Evolutionary conservation across 768 basidiomycete genomes (phyloP).

Genomic region (Guyanaporus albipodus): DNA sequence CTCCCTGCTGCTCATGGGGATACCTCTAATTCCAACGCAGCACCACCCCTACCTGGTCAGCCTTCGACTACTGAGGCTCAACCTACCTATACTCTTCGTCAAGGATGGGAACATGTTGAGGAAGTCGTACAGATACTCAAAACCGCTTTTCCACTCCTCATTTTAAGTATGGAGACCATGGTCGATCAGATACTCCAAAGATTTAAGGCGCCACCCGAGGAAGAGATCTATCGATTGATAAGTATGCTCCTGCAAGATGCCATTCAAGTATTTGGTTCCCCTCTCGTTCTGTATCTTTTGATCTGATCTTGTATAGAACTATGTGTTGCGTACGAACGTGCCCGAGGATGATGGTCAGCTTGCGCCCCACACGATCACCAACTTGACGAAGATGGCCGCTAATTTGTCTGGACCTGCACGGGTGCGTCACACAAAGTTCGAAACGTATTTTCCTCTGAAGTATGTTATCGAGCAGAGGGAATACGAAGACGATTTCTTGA

Average conservation of each 20-base stretch:
- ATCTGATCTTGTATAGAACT: slow-evolving; percentile 44
- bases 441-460: neutral
- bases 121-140: slow-evolving; percentile 92
- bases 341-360: slow-evolving; percentile 69
- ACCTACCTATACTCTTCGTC: slow-evolving; percentile 42
- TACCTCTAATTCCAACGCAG: slow-evolving; percentile 8
- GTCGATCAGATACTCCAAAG: slow-evolving; percentile 89
- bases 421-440: slow-evolving; percentile 36
- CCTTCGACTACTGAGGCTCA: slow-evolving; percentile 18
- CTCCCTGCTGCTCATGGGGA: slow-evolving; percentile 15
- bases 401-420: slow-evolving; percentile 56
- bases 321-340: slow-evolving; percentile 59
- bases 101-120: slow-evolving; percentile 87
- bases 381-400: slow-evolving; percentile 54
- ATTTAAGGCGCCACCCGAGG: slow-evolving; percentile 86
- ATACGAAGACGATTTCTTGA: slow-evolving; percentile 88
- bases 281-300: neutral
- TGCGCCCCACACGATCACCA: slow-evolving; percentile 48
- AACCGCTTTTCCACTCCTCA: slow-evolving; percentile 91
- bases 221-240: slow-evolving; percentile 90
- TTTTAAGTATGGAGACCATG: slow-evolving; percentile 94
- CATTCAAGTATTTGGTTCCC: slow-evolving; percentile 53
- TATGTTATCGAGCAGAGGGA: slow-evolving; percentile 52
- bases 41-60: slow-evolving; percentile 11
- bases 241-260: slow-evolving; percentile 87